Conservation (phyloP, 257 asterid species). For the Mentha longifolia region DNA sequence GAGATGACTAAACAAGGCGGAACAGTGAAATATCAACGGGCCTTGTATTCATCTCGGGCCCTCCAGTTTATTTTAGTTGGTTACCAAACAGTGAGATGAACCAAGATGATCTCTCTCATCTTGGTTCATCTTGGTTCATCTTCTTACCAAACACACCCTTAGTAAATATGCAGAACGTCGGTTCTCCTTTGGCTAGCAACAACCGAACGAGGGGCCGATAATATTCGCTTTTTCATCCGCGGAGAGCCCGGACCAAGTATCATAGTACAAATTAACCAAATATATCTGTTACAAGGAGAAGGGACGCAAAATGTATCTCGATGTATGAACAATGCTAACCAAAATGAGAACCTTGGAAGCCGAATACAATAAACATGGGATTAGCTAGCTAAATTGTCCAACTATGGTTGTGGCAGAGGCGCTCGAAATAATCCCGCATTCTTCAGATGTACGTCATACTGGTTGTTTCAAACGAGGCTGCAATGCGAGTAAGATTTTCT, state of each 20-base stretch:
- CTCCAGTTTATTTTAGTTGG: too few relatives aligned
- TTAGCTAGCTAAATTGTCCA: constrained; percentile 16
- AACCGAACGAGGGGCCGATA: constrained; percentile 16
- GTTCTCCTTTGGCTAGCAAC: constrained; percentile 20
- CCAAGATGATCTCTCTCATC: too few relatives aligned
- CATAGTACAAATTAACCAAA: constrained; percentile 22
- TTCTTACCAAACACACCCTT: too few relatives aligned
- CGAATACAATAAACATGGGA: constrained; percentile 11
- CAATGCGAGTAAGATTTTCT: constrained; percentile 70
- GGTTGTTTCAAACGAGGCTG: constrained; percentile 61
- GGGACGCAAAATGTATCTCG: constrained; percentile 12
- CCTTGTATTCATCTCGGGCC: too few relatives aligned
- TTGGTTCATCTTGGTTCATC: too few relatives aligned
- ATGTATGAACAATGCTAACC: constrained; percentile 26
- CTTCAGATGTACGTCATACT: constrained; percentile 37
- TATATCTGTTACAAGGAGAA: constrained; percentile 17
- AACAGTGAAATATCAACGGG: too few relatives aligned
- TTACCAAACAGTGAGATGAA: too few relatives aligned
- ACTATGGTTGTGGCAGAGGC: constrained; percentile 4
- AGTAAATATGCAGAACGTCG: not conserved
- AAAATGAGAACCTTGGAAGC: constrained; percentile 30
- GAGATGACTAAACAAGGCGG: too few relatives aligned
- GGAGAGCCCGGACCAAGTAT: constrained; percentile 26
- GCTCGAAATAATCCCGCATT: constrained; percentile 31
- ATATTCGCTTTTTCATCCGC: constrained; percentile 14